Conservation (phyloP, 306 rosid genomes). For the Vigna unguiculata region DNA sequence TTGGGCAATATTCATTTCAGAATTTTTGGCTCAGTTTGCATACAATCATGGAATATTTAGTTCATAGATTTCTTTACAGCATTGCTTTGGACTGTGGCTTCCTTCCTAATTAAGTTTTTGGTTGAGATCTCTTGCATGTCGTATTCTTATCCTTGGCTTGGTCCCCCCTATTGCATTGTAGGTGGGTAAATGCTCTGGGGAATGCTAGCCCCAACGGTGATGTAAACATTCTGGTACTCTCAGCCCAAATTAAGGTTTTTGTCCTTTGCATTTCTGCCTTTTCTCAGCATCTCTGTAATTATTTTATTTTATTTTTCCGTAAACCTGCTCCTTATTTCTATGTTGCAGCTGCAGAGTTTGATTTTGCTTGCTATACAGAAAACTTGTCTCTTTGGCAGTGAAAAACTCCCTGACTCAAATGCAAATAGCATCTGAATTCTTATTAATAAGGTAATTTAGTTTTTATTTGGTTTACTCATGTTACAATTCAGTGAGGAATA, state of each 20-base stretch:
- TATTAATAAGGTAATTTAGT: constrained; percentile 43
- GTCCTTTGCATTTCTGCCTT: constrained; percentile 54
- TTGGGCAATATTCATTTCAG: constrained; percentile 35
- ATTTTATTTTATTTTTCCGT: constrained; percentile 37
- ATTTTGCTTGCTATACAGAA: constrained; percentile 45
- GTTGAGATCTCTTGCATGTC: constrained; percentile 58
- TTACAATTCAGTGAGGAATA: constrained; percentile 10
- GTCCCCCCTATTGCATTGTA: constrained; percentile 72
- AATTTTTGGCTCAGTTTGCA: constrained; percentile 36
- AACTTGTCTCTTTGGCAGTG: constrained; percentile 32
- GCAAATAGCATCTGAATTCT: constrained; percentile 36
- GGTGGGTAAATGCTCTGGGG: constrained; percentile 63
- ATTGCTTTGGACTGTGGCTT: constrained; percentile 45
- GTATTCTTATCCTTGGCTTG: constrained; percentile 61
- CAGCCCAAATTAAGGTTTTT: constrained; percentile 61
- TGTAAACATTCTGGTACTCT: constrained; percentile 56
- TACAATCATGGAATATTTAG: constrained; percentile 45
- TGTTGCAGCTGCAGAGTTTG: constrained; percentile 53
- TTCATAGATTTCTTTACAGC: constrained; percentile 40
- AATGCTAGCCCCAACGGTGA: constrained; percentile 60
- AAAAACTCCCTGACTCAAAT: constrained; percentile 19
- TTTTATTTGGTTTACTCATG: constrained; percentile 12
- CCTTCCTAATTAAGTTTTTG: constrained; percentile 54
- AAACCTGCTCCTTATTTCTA: constrained; percentile 42
- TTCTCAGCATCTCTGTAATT: constrained; percentile 45